Evolutionary conservation across 176 grass and related monocot species (phyloP).

Genomic region (Typha latifolia): DNA sequence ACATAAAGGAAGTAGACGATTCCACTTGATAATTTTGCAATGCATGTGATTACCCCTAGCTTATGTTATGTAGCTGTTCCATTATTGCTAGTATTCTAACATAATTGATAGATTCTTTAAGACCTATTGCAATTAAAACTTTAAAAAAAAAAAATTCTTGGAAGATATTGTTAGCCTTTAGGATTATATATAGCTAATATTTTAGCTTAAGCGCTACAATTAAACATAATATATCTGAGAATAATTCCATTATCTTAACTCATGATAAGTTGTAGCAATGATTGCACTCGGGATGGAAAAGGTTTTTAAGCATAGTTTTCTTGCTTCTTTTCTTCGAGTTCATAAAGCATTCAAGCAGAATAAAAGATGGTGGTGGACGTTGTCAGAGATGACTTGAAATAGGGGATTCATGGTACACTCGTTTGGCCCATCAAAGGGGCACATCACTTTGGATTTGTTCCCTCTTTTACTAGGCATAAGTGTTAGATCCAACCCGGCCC

Average conservation of each 20-base stretch:
- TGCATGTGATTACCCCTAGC: too few relatives aligned
- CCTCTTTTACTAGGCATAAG: slow-evolving; percentile 14
- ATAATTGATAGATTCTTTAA: too few relatives aligned
- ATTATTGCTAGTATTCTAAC: too few relatives aligned
- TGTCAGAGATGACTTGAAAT: slow-evolving; percentile 23
- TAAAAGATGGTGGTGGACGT: slow-evolving; percentile 2
- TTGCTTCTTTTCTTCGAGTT: slow-evolving; percentile 1
- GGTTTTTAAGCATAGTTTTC: not conserved
- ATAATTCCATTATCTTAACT: not conserved
- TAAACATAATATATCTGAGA: not conserved
- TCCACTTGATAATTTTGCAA: too few relatives aligned
- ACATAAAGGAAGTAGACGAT: not conserved
- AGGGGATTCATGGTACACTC: slow-evolving; percentile 32
- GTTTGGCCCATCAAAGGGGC: slow-evolving; percentile 11
- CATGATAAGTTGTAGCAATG: not conserved
- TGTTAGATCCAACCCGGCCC: slow-evolving; percentile 12
- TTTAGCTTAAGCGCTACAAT: too few relatives aligned
- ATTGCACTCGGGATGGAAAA: not conserved
- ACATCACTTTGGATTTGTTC: slow-evolving; percentile 9
- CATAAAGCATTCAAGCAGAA: slow-evolving; percentile 10
- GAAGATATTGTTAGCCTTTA: too few relatives aligned
- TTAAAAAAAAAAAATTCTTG: too few relatives aligned
- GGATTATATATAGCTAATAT: too few relatives aligned
- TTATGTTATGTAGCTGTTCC: too few relatives aligned
- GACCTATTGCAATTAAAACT: too few relatives aligned